Base-by-base conservation (phyloP, 1,284 basidiomycete genomes). In the Fomitopsis schrenkii region DNA sequence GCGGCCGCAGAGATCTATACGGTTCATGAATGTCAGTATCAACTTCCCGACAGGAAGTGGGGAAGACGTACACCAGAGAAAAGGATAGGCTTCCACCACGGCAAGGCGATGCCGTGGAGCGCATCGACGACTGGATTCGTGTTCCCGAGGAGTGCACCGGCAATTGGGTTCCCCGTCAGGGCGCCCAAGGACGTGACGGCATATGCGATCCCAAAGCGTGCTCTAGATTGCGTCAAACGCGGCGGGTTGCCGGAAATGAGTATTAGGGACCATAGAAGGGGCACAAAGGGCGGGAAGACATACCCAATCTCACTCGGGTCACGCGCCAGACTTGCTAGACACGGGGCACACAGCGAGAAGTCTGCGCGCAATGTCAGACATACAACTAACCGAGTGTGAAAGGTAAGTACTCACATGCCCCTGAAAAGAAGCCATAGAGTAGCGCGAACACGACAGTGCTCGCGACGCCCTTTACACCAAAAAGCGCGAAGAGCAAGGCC, bases 401-500 rank as follows among this genome's bases (percentile, higher is more conserved):
- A 30, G 22, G 46, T 9, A 48, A 15, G 14, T 10, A 60, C 66
- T 30, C 26, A 67, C 66, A 67, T n/a, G 63, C 58, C 0, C 66
- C 66, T 7, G 66, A 62, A 30, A 67, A 67, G 58, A 68, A 62
- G 1, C 68, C 68, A 42, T 63, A 69, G 36, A 69, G 63, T 40
- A 67, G 19, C 10, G 45, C 63, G 26, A 69, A 61, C 19, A 65
- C 62, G 15, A 66, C 19, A 2, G 35, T 40, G 55, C 41, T 63
- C 60, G 52, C 64, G 19, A 14, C 10, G 53, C 26, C 35, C 35
- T 12, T 60, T 17, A 68, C 45, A 17, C 63, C 69, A 28, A 69
- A 59, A 42, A 71, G 38, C 15, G 59, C 62, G 61, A 71, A 66
- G 19, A 76, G 72, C 17, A 83, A 67, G 9, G 71, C 72, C 6